Conservation (phyloP, 1,284 basidiomycete genomes). For the Amylostereum areolatum region DNA sequence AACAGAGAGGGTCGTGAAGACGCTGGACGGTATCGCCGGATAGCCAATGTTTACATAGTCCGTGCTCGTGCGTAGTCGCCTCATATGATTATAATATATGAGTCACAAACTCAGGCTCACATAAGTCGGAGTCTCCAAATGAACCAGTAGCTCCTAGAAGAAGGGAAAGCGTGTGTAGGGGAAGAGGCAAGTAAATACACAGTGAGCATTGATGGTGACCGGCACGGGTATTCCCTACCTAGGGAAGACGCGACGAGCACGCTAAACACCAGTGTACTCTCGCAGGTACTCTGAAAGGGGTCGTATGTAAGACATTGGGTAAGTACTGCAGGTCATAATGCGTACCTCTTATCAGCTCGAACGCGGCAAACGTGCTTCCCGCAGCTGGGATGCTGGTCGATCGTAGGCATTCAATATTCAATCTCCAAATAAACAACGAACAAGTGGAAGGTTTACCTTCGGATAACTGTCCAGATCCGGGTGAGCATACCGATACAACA, state of each 20-base stretch:
- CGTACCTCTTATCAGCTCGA: constrained; percentile 76
- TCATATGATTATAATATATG: too few species aligned
- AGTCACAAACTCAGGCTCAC: too few species aligned
- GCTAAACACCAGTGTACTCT: constrained; percentile 13
- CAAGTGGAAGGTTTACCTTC: constrained; percentile 38
- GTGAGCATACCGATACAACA: neutral
- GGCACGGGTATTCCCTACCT: neutral
- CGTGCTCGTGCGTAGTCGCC: too few species aligned
- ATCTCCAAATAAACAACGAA: neutral
- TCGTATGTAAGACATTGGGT: neutral
- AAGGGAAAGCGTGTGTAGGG: too few species aligned
- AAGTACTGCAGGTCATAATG: neutral
- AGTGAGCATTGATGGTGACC: too few species aligned
- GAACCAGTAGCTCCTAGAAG: too few species aligned
- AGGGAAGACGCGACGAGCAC: neutral
- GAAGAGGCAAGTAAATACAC: too few species aligned
- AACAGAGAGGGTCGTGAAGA: neutral
- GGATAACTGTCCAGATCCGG: constrained; percentile 33
- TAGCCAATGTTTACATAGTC: too few species aligned
- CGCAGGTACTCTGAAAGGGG: constrained; percentile 9
- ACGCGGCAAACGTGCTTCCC: constrained; percentile 88
- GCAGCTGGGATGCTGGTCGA: constrained; percentile 79
- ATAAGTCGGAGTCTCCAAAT: too few species aligned
- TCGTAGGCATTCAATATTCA: neutral
- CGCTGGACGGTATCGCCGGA: neutral